These are phyloP conservation scores for Malbranchea cinnamomea DNA, from an alignment of 2,329 filamentous ascomycete genomes.

Conservation along the genomic window DNA sequence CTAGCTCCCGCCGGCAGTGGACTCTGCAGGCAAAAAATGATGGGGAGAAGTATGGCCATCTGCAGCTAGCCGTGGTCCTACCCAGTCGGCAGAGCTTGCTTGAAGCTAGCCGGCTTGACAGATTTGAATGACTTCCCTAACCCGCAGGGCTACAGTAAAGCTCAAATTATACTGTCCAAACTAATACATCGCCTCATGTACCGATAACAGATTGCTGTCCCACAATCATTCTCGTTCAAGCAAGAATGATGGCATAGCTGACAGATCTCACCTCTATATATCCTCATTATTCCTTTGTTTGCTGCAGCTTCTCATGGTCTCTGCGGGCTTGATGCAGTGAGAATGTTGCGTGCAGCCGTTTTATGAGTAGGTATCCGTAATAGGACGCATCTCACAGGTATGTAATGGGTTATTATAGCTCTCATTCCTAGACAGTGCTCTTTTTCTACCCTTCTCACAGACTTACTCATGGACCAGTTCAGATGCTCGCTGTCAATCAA, in stretches of 20 bases:
- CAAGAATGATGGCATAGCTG: constrained; percentile 7
- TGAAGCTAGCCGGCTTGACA: constrained; percentile 10
- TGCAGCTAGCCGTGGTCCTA: constrained; percentile 11
- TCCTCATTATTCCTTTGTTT: constrained; percentile 11
- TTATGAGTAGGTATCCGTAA: too few species aligned
- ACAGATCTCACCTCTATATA: constrained; percentile 7
- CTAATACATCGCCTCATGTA: constrained; percentile 17
- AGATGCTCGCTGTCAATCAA: too few species aligned
- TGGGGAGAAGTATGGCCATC: too few species aligned
- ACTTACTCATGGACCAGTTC: too few species aligned
- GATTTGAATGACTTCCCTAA: constrained; percentile 11
- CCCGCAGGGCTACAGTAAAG: constrained; percentile 16
- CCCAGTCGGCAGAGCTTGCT: constrained; percentile 9
- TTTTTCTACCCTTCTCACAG: constrained; percentile 12
- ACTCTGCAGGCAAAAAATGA: too few species aligned
- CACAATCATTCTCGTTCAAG: constrained; percentile 17
- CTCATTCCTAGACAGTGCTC: constrained; percentile 7
- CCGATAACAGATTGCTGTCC: constrained; percentile 17
- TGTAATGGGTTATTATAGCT: constrained; percentile 6
- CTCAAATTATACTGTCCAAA: constrained; percentile 15
- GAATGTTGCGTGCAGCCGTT: constrained; percentile 15
- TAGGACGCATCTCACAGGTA: too few species aligned
- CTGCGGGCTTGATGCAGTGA: constrained; percentile 15
- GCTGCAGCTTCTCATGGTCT: constrained; percentile 12
- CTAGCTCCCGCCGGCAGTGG: too few species aligned